Conservation (phyloP, 2,329 filamentous ascomycete genomes). For the Atkinsonella hypoxylon region DNA sequence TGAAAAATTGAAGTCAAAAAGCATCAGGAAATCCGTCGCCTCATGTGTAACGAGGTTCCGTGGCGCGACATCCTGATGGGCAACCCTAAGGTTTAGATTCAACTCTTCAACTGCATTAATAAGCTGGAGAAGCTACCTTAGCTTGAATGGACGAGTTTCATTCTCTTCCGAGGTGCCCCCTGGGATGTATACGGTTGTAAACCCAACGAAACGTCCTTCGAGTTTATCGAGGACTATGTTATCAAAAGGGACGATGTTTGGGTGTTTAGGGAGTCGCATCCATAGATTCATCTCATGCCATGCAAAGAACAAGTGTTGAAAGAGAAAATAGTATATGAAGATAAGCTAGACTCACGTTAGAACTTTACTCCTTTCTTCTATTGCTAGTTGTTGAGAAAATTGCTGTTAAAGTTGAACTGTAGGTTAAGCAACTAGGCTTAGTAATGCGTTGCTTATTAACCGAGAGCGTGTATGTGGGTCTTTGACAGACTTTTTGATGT, state of each 20-base stretch:
- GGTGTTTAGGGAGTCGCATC: constrained; percentile 12
- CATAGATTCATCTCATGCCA: no score
- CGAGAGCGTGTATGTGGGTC: no score
- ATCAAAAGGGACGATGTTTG: constrained; percentile 25
- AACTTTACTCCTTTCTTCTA: no score
- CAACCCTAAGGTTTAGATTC: constrained; percentile 24
- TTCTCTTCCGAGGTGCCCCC: constrained; percentile 21
- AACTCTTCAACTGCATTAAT: constrained; percentile 23
- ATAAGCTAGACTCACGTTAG: no score
- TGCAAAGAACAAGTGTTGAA: no score
- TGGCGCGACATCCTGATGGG: constrained; percentile 26
- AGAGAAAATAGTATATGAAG: no score
- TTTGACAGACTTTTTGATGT: no score
- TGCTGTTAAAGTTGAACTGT: no score
- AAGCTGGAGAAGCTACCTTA: constrained; percentile 24
- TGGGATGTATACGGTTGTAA: constrained; percentile 23
- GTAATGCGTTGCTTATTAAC: no score
- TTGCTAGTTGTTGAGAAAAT: no score
- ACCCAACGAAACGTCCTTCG: constrained; percentile 22
- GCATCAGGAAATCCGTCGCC: constrained; percentile 18
- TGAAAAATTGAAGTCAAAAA: constrained; percentile 25
- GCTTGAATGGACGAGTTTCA: constrained; percentile 19
- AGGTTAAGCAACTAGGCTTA: no score
- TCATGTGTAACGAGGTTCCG: constrained; percentile 25
- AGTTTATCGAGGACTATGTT: constrained; percentile 22